Evolutionary conservation across 2,329 filamentous ascomycete species (phyloP), one percentile per base, ranked within the genome.

Genomic region (Ceratocystis papillata): DNA sequence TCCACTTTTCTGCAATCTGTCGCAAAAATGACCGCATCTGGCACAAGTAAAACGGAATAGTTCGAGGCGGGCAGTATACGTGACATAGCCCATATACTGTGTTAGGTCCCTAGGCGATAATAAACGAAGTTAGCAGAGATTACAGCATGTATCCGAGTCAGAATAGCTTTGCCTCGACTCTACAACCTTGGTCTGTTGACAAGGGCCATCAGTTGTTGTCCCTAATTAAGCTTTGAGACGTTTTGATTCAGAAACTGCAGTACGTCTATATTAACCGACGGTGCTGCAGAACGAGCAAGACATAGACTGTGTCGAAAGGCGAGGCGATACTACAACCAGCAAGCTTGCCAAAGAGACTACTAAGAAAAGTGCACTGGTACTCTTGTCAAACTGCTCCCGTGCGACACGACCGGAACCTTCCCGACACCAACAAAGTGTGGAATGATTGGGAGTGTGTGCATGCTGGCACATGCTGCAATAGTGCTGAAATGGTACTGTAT

Each of bases 281-380:
- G n/a, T 74, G 74, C 66, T 79, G 77, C 0, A 81, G 72, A 2
- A 76, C 67, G 0, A 77, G 77, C n/a, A 80, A 79, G 4, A 78
- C 76, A 65, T 81, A 81, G 3, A 78, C 78, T 0, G 79, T 81
- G 68, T 81, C 79, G 67, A 82, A 81, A 4, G 81, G 70, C 65
- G 78, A 80, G 8, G 78, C 79, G 1, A 77, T 73, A 0, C 76
- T 76, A 2, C 76, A 75, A 68, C 81, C 79, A 15, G 79, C 75
- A 0, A 79, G 79, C 30, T 63, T 63, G 20, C 28, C 44, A 17
- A 66, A 22, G 37, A 63, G 46, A 12, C 66, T 60, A 33, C 61
- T 61, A 15, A 65, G 17, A 20, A 67, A 45, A 79, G 71, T 0
- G 80, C 76, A 50, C 76, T 75, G 2, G 73, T 77, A 7, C 70